Evolutionary conservation across 768 basidiomycete species (phyloP), one percentile per base, ranked within the genome.

Genomic region (Leccinum rimulosum): DNA sequence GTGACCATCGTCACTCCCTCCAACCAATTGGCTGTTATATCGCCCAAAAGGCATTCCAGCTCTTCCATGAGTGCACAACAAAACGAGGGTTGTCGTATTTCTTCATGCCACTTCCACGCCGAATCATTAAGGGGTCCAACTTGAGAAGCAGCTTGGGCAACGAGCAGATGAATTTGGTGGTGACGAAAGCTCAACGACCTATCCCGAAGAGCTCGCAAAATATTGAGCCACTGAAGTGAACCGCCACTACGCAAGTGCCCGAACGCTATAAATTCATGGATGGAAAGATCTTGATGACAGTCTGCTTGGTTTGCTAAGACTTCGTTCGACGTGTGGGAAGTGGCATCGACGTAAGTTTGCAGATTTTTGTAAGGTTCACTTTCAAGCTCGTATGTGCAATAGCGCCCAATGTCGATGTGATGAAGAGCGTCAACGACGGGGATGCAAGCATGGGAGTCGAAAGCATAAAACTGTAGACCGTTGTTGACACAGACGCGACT

Each of bases 181-280:
- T 64, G 54, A 35, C 71, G 66, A 54, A 84, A 77, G 3, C 70
- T 74, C 50, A 84, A 60, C 1, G 63, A 61, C 19, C 73, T 68
- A 6, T 72, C 70, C 2, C 72, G 70, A n/a, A 84, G 64, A 57
- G 79, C 80, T 33, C 77, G 74, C 11, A 73, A 58, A 36, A 84
- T 77, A 58, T 83, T 84, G 45, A 76, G 65, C 82, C 81, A 83
- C 48, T 84, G 82, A 0, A 84, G 63, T 6, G 55, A 65, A 0
- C 69, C 59, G 1, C 82, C 82, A 40, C 76, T 72, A 4, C 83
- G 78, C 40, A 84, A 61, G 50, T 72, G 68, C 11, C 74, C 76
- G 55, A 81, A 84, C 0, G 77, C 72, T 11, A 76, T 67, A 27
- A 70, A 77, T 54, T 84, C 81, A 30, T 82, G 80, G 6, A 80